These are phyloP conservation scores for Phytophthora ohioensis DNA, from an alignment of 352 stramenopile genomes.

Conservation along the genomic window DNA sequence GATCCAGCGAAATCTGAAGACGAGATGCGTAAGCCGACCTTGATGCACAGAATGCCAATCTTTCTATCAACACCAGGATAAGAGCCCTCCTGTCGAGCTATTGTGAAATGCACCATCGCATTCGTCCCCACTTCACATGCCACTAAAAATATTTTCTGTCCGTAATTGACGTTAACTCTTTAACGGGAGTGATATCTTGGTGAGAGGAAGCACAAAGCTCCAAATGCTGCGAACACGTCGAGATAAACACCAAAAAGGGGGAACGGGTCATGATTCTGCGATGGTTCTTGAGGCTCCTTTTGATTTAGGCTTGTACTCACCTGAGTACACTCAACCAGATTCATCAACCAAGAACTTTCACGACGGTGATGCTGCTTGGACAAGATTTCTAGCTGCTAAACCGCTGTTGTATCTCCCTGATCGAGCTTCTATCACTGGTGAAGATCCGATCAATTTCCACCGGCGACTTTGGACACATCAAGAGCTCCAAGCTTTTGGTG, in stretches of 20 bases:
- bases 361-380: conserved; percentile 42
- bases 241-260: neutral
- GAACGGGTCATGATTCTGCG: neutral
- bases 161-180: neutral
- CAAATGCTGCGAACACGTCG: conserved; percentile 4
- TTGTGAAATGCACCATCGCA: conserved; percentile 25
- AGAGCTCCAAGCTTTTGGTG: conserved; percentile 54
- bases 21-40: neutral
- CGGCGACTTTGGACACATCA: conserved; percentile 57
- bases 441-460: conserved; percentile 42
- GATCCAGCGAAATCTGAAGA: conserved; percentile 2
- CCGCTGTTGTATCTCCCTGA: conserved; percentile 62
- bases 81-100: conserved; percentile 18
- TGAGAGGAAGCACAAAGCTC: neutral
- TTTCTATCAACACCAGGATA: conserved; percentile 17
- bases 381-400: conserved; percentile 37
- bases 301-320: conserved; percentile 54
- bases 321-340: conserved; percentile 40
- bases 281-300: conserved; percentile 28
- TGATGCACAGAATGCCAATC: neutral
- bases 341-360: conserved; percentile 21
- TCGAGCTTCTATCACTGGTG: conserved; percentile 48
- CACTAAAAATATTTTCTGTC: conserved; percentile 37
- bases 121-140: conserved; percentile 13
- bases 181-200: neutral